Base-by-base conservation (phyloP, 225 moss, liverwort and hornwort genomes). In the Marchantia polymorpha region DNA sequence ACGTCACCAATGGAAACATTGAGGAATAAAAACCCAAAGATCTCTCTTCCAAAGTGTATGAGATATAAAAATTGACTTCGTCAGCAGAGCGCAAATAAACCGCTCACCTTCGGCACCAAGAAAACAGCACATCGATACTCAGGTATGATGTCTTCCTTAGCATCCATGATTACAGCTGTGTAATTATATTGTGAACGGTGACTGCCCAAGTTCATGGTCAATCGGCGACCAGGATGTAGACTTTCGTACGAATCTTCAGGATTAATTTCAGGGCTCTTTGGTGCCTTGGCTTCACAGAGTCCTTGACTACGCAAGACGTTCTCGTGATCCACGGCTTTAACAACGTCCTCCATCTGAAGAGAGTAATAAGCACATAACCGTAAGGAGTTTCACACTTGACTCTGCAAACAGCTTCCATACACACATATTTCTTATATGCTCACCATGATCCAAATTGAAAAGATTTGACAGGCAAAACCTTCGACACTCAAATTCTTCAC, bases 71-170 rank as follows among this genome's bases (percentile, higher is more conserved):
- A 39, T 39, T 39, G 39, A 39, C 39, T 39, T 39, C 39, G 39
- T 39, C 3, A 39, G 39, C 39, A 39, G 39, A 39, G 39, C 39
- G 39, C 39, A 39, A 39, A 39, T 39, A 5, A 39, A 2, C 39
- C 39, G 39, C 39, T 75, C 75, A 96, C 96, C 92, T 92, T 90
- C 2, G 93, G 94, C 26, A 94, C 93, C 79, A 97, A 85, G 84
- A 93, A 97, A 65, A 97, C 93, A 56, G 93, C 93, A 85, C 92
- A 93, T 60, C 83, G 85, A 59, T 92, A 85, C 39, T 76, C 87
- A 73, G 89, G 87, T 79, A 86, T 83, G n/a, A 92, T 85, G 66
- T 93, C 87, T 15, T 91, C 85, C 80, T 94, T 93, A n/a, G 93
- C 89, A 65, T 97, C 97, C 85, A 97, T 52, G 70, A 97, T 84